Evolutionary conservation across 1,284 basidiomycete species (phyloP).

Genomic region (Neonothopanus nambi): DNA sequence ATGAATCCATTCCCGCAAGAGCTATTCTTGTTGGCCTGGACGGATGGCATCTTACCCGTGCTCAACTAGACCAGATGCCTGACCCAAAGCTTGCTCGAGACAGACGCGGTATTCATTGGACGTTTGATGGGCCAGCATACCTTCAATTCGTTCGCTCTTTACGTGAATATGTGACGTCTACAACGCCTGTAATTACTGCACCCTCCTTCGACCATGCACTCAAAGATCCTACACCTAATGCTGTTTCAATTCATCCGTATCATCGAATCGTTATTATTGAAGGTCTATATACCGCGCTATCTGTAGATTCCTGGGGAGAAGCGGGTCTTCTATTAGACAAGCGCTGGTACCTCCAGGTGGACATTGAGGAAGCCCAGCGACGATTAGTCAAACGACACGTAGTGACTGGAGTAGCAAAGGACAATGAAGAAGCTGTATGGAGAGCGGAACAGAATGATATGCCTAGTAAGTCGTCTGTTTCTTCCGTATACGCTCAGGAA

Average conservation of each 20-base stretch:
- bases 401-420: constrained; percentile 68
- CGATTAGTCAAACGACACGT: constrained; percentile 79
- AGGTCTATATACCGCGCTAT: constrained; percentile 80
- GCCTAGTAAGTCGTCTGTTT: constrained; percentile 52
- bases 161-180: constrained; percentile 36
- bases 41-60: constrained; percentile 81
- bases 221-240: constrained; percentile 62
- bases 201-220: constrained; percentile 78
- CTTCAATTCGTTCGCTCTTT: constrained; percentile 61
- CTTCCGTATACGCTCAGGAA: not conserved
- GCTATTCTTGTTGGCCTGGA: constrained; percentile 76
- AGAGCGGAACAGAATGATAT: constrained; percentile 76
- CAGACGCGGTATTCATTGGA: constrained; percentile 70
- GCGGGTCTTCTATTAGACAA: constrained; percentile 74
- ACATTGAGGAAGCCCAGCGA: constrained; percentile 56
- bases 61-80: constrained; percentile 65
- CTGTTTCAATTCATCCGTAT: constrained; percentile 54
- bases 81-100: constrained; percentile 75
- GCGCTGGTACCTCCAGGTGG: constrained; percentile 75
- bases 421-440: constrained; percentile 65
- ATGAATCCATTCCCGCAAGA: constrained; percentile 17
- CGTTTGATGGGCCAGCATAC: constrained; percentile 67
- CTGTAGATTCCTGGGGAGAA: constrained; percentile 70
- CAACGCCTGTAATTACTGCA: constrained; percentile 46
- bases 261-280: constrained; percentile 83